Conservation (phyloP, 2,329 filamentous ascomycete species). For the Beauveria sp. region DNA sequence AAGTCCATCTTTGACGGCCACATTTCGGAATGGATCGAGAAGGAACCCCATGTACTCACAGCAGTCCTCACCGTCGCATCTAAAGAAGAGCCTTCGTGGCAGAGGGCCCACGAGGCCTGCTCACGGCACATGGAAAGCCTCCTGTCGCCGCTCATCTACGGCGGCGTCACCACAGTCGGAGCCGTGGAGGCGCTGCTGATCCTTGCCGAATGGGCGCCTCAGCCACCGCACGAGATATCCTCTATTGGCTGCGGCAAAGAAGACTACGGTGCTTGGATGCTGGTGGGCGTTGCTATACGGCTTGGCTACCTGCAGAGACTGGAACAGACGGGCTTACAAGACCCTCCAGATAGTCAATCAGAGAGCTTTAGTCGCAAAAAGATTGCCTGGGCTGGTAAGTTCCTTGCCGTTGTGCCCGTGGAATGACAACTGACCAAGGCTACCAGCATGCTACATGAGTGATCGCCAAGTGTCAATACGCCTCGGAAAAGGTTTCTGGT, state of each 20-base stretch:
- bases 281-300: conserved; percentile 61
- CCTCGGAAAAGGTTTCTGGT: conserved; percentile 67
- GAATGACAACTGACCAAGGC: background rate
- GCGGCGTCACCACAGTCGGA: conserved; percentile 59
- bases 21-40: conserved; percentile 47
- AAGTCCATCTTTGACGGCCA: conserved; percentile 46
- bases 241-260: conserved; percentile 64
- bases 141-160: conserved; percentile 58
- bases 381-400: conserved; percentile 55
- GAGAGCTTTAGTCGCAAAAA: conserved; percentile 54
- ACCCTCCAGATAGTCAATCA: conserved; percentile 50
- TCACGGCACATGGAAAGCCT: conserved; percentile 63
- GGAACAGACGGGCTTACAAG: conserved; percentile 59
- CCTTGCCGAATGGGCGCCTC: conserved; percentile 66
- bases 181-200: conserved; percentile 63
- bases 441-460: conserved; percentile 52
- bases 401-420: background rate
- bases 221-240: conserved; percentile 53
- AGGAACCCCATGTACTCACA: conserved; percentile 60
- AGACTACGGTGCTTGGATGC: conserved; percentile 70
- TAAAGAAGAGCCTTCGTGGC: conserved; percentile 59
- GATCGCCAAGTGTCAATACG: conserved; percentile 63
- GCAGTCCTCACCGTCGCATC: conserved; percentile 64
- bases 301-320: conserved; percentile 64
- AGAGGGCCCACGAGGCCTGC: conserved; percentile 56